Base-by-base conservation (phyloP, 495 filamentous ascomycete species). In the Xylaria nigripes region DNA sequence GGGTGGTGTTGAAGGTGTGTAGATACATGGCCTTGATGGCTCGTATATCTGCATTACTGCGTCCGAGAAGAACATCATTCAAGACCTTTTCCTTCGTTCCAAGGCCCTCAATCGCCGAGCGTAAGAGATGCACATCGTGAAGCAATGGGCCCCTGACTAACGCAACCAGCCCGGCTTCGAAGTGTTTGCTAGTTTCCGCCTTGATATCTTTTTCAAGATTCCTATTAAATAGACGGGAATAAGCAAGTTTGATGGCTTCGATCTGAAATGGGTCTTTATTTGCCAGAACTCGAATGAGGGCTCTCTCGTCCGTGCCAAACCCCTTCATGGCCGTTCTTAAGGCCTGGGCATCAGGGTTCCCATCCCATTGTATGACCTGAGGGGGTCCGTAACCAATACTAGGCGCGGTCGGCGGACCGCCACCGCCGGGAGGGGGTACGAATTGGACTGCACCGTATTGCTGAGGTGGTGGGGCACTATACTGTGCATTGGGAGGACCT, bases 241-340 rank as follows among this genome's bases (percentile, higher is more conserved):
- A 96, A 13, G 85, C 74, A 9, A 79, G 58, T 34, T 86, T 83
- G 47, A 96, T 75, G 2, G 80, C 73, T 44, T 80, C 76, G 55
- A 93, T 78, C 60, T 91, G 85, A 12, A 86, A 71, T 3, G 89
- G 85, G 53, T 94, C 83, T 48, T 86, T 80, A 24, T 67, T 74
- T 0, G 82, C 72, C 19, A 97, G 72, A 15, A 85, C 70, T 0
- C 71, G 68, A 60, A 90, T 87, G 0, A 96, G 73, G 0, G 79
- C 67, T 47, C 80, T 81, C 67, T 95, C 90, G 60, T 96, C 83
- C 0, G 91, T 96, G 41, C 90, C 91, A 53, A 93, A 85, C 7
- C 91, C 89, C 72, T 94, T 94, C 86, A 95, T 95, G 2, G 92
- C 89, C 60, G 79, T 79, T 48, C 88, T 77, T 21, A 95, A 74